Percentiles rank a stretch among this genome's conserved stretches.
These are phyloP conservation scores for Fusarium agapanthi DNA, from an alignment of 2,329 filamentous ascomycete species.

Conservation along the genomic window DNA sequence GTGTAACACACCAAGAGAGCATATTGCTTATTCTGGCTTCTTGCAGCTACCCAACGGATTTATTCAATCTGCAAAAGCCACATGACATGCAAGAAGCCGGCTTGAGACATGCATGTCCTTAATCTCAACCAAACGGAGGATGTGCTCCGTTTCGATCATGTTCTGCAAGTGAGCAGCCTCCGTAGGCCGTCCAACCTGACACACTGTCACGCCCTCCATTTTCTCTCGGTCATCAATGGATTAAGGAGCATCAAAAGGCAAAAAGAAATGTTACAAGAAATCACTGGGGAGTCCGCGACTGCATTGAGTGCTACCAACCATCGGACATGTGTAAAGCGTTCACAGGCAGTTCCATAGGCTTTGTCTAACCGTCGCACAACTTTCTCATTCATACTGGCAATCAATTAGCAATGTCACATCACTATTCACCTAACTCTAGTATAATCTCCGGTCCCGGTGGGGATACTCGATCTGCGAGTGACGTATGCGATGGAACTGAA, in stretches of 20 bases:
- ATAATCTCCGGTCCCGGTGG: background rate
- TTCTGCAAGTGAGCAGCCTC: background rate
- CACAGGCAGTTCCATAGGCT: background rate
- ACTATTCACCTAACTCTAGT: too few relatives aligned
- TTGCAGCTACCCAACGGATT: background rate
- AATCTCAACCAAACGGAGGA: background rate
- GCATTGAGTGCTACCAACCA: background rate
- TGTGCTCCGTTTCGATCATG: background rate
- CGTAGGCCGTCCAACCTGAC: background rate
- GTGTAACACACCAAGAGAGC: background rate
- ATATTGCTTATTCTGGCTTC: background rate
- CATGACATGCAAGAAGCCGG: background rate
- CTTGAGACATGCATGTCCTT: background rate
- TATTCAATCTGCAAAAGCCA: background rate
- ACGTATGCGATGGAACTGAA: background rate
- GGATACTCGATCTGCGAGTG: background rate
- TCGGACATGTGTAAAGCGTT: background rate
- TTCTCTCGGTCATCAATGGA: fast-evolving
- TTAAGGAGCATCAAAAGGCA: background rate
- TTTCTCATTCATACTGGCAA: background rate
- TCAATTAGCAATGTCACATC: background rate
- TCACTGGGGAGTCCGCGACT: background rate
- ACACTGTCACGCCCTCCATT: background rate
- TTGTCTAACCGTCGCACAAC: background rate
- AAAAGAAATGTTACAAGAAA: background rate